phyloP scores from a whole-genome alignment of 805 yeast genomes.

The Nakazawaea populi region DNA sequence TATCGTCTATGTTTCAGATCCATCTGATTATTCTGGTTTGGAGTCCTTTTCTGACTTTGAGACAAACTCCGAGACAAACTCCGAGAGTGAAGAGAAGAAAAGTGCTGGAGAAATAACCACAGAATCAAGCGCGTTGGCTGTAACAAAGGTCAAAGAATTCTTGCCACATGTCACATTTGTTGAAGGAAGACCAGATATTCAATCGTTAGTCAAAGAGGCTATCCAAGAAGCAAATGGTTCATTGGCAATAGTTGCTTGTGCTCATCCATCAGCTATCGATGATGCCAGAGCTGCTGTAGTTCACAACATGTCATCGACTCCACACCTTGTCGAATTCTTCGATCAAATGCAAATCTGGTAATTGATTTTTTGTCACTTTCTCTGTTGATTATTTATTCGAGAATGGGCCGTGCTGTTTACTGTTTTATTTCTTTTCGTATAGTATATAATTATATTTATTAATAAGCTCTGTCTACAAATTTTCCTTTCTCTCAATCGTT shows the following conservation, averaged over 20 bases:
- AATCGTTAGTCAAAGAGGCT: constrained; percentile 29
- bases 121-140: constrained; percentile 1
- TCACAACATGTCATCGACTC: constrained; percentile 10
- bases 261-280: constrained; percentile 37
- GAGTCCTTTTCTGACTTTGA: constrained; percentile 7
- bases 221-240: constrained; percentile 32
- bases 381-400: background rate
- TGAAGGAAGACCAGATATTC: constrained; percentile 38
- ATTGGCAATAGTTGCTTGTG: constrained; percentile 43
- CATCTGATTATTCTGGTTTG: constrained; percentile 13
- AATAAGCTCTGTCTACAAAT: no score
- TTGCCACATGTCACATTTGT: constrained; percentile 34
- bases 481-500: no score
- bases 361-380: constrained; percentile 11
- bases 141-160: constrained; percentile 16
- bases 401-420: no score
- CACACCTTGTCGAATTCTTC: constrained; percentile 21
- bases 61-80: background rate
- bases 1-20: constrained; percentile 35
- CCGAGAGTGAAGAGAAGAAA: constrained; percentile 12
- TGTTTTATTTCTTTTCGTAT: background rate
- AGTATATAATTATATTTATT: no score
- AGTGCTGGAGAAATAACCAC: constrained; percentile 14
- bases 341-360: constrained; percentile 31
- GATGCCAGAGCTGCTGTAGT: constrained; percentile 20